Base-by-base conservation (phyloP, 2,329 filamentous ascomycete species). In the Graphilbum fragrans region DNA sequence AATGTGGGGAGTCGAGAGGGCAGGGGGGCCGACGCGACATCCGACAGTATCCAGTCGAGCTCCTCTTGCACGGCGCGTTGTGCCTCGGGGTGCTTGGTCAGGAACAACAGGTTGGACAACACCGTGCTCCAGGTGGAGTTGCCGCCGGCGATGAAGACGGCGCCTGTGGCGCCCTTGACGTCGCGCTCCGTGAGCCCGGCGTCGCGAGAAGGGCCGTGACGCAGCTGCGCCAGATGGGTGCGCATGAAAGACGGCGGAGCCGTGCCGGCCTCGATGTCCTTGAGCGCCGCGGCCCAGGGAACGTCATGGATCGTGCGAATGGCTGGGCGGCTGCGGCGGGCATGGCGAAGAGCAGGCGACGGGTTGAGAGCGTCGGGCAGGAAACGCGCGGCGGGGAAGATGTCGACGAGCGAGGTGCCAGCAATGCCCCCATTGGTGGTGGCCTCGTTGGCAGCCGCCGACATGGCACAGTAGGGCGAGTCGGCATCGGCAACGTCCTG, bases 81-180 rank as follows among this genome's bases (percentile, higher is more conserved):
- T 0, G 70, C 55, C 4, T 58, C 56, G 1, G 64, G 67, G 46
- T 64, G 54, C 12, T 61, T 53, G 17, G 63, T 51, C 51, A 66
- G 59, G 45, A 62, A 62, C 19, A 70, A 54, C 34, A 70, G 58
- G 35, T 58, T 62, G 5, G 63, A 55, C 6, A 65, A 50, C 33
- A 65, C 45, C 1, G 61, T 63, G 36, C 58, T 57, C 61, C 58
- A 64, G 4, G 64, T 69, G 23, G 64, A 66, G 46, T 70, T 61
- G 32, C 60, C 58, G 11, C 67, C 67, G 14, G 67, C 67, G 31
- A 65, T 63, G 48, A 61, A 70, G 11, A 71, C 60, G 9, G 66
- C 62, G 1, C 62, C 67, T 1, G 66, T 61, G 5, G 67, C 67
- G 12, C 67, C 67, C 49, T 70, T 67, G 48, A 72, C 64, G 39